phyloP scores from a whole-genome alignment of 331 rosid genomes.

The Pyrus hybrid region DNA sequence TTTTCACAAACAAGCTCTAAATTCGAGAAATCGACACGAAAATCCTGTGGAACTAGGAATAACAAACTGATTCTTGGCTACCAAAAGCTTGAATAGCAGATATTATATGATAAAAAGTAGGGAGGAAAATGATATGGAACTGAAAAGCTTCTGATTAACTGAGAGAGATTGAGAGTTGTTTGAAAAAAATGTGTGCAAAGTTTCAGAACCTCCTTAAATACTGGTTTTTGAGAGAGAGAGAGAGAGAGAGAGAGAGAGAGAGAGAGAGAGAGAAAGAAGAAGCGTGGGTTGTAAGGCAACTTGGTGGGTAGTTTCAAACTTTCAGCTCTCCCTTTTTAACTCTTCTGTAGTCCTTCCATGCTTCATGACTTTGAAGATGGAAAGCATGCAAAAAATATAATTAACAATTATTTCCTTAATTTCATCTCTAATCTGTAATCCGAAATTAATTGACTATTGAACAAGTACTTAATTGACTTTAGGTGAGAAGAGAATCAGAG shows the following conservation, averaged over 20 bases:
- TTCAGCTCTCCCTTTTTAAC: constrained; percentile 20
- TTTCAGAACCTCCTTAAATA: constrained; percentile 31
- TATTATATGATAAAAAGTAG: not conserved
- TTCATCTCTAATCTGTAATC: constrained; percentile 1
- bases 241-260: not conserved
- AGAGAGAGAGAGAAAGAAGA: constrained; percentile 5
- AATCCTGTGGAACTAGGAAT: not conserved
- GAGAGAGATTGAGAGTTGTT: constrained; percentile 10
- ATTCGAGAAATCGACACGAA: not conserved
- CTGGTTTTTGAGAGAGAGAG: not conserved
- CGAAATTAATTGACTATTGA: not conserved
- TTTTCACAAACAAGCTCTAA: not conserved
- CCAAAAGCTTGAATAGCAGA: not conserved
- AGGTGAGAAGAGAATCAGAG: constrained; percentile 5
- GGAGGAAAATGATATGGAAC: constrained; percentile 9
- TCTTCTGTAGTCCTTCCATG: constrained; percentile 16
- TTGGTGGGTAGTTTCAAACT: constrained; percentile 29
- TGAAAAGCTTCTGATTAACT: constrained; percentile 3
- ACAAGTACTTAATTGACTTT: not conserved
- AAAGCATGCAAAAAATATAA: constrained; percentile 23
- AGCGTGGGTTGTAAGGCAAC: constrained; percentile 37
- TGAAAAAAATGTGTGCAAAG: constrained; percentile 18
- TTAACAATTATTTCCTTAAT: not conserved
- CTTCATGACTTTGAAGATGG: constrained; percentile 27
- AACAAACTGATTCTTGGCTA: not conserved